Base-by-base conservation (phyloP, 495 filamentous ascomycete species). In the Aspergillus diversus region DNA sequence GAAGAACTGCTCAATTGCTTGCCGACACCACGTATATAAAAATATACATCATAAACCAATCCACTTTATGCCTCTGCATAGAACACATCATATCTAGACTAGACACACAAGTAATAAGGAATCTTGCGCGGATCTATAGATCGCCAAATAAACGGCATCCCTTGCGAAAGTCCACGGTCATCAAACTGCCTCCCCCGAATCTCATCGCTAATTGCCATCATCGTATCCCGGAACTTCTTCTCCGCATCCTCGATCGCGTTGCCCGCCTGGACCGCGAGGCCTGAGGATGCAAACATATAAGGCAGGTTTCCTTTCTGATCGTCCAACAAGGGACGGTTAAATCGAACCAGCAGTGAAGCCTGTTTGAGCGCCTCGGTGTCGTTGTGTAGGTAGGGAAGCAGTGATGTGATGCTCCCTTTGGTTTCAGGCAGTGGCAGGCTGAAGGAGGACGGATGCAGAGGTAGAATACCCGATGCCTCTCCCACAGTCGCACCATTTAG, bases 31-130 rank as follows among this genome's bases (percentile, higher is more conserved):
- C 13, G 13, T 39, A 39, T 39, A 8, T 39, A 39, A 3, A 39
- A 0, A 7, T 39, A 39, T 39, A 39, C 13, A 7, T 39, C 37
- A 43, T 2, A 43, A 43, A 6, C 11, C 39, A 6, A 11, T 4
- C 7, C 39, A 7, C 4, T n/a, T n/a, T n/a, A n/a, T n/a, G n/a
- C n/a, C n/a, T n/a, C n/a, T n/a, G n/a, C n/a, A n/a, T n/a, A n/a
- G n/a, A n/a, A n/a, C n/a, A n/a, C n/a, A 39, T 39, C 1, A 3
- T 13, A 39, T 39, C 50, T 31, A 33, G 0, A 0, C 50, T 48
- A 58, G 4, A 58, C 55, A 33, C 55, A 58, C 17, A 58, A 46
- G n/a, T 58, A 58, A 9, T 48, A 58, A 15, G 55, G 55, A n/a
- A 58, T 58, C 13, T 58, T 58, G 4, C 37, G 7, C 0, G 55